phyloP scores from a whole-genome alignment of 257 asterid species.

The Solanum pennellii region DNA sequence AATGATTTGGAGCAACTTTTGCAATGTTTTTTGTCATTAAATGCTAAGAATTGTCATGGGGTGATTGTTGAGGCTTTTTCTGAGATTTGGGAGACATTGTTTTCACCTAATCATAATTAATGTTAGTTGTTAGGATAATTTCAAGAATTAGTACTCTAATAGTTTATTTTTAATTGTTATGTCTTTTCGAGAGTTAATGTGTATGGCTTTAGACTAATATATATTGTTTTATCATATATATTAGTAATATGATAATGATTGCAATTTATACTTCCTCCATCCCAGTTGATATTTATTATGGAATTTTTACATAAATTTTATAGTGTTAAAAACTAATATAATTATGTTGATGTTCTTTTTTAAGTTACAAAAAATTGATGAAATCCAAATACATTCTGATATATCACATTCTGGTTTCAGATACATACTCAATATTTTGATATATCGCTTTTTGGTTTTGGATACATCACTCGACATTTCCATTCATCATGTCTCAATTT shows the following conservation, averaged over 20 bases:
- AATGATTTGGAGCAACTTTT: slow-evolving; percentile 61
- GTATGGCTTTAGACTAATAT: accelerated
- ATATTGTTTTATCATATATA: neutral
- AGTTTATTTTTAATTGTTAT: no score
- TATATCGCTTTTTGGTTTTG: neutral
- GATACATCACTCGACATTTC: accelerated
- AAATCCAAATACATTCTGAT: no score
- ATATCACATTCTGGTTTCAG: no score
- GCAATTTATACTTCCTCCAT: neutral
- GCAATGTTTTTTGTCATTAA: slow-evolving; percentile 65
- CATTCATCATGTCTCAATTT: no score
- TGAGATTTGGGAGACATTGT: slow-evolving; percentile 60
- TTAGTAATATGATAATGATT: neutral
- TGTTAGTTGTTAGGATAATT: neutral
- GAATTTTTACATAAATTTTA: no score
- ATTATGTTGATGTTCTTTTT: no score
- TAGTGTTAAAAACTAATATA: no score
- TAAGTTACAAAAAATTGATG: no score
- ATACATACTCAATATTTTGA: neutral
- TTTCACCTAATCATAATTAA: slow-evolving; percentile 1
- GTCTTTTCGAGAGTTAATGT: neutral
- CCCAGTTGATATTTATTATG: no score
- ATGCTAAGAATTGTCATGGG: slow-evolving; percentile 44
- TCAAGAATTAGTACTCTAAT: neutral
- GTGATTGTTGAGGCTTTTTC: slow-evolving; percentile 52